Percentiles rank a stretch among this genome's conserved stretches.
Evolutionary conservation across 2,329 filamentous ascomycete genomes (phyloP).

Genomic region (Stachybotrys chlorohalonatus): DNA sequence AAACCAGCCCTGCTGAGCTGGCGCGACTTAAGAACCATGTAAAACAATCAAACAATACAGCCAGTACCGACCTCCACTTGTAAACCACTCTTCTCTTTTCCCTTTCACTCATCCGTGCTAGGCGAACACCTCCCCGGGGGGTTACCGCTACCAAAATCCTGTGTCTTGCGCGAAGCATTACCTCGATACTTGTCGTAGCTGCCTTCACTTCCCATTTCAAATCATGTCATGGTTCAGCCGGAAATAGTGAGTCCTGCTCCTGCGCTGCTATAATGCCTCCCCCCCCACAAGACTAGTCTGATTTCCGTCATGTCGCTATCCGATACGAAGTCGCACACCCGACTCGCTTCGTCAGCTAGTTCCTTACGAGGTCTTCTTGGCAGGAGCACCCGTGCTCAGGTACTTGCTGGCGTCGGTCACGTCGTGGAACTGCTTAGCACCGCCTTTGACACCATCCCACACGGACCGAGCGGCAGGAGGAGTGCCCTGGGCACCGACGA

Average conservation of each 20-base stretch:
- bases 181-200: no score
- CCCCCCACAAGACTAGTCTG: no score
- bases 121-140: no score
- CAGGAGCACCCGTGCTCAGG: constrained; percentile 45
- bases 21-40: background rate
- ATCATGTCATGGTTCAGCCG: no score
- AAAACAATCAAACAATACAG: background rate
- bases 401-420: constrained; percentile 73
- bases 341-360: background rate
- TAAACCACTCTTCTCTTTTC: background rate
- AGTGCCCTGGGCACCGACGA: constrained; percentile 78
- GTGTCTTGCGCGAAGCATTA: no score
- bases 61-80: background rate
- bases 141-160: no score
- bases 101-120: background rate
- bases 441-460: constrained; percentile 73
- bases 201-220: no score
- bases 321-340: background rate
- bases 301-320: background rate
- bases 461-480: constrained; percentile 69
- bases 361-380: constrained; percentile 33
- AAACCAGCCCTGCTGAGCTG: background rate
- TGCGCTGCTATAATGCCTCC: no score
- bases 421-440: constrained; percentile 65
- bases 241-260: no score